Evolutionary conservation across 768 basidiomycete species (phyloP).

Genomic region (Lactarius quietus): DNA sequence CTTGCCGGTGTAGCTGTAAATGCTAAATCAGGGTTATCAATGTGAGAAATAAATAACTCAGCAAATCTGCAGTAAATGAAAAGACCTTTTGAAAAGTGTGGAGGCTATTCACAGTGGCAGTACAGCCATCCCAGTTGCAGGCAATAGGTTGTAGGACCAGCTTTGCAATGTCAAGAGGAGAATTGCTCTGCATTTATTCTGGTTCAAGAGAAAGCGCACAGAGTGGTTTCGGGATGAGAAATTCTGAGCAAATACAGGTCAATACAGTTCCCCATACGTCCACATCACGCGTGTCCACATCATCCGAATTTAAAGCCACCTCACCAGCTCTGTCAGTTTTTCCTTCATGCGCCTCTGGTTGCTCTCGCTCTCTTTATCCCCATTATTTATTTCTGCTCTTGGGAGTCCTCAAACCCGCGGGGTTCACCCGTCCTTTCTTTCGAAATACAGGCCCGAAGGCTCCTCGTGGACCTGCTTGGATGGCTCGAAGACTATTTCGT

Average conservation of each 20-base stretch:
- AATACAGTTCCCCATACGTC: neutral
- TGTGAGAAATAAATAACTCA: neutral
- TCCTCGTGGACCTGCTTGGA: slow-evolving; percentile 75
- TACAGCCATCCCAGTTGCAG: slow-evolving; percentile 16
- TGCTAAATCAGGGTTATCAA: slow-evolving; percentile 1
- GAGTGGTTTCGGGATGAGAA: neutral
- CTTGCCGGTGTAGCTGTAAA: slow-evolving; percentile 8
- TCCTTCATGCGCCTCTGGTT: slow-evolving; percentile 10
- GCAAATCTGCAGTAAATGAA: too few species aligned
- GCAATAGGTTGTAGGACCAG: slow-evolving; percentile 23
- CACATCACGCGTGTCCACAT: slow-evolving; percentile 1
- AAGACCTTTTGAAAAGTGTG: slow-evolving; percentile 15
- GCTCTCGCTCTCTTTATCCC: slow-evolving; percentile 1
- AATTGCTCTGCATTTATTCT: neutral
- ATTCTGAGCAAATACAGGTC: slow-evolving; percentile 3
- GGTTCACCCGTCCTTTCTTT: slow-evolving; percentile 50
- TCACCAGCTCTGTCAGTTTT: slow-evolving; percentile 1
- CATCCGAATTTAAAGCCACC: neutral
- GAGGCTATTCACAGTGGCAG: slow-evolving; percentile 14
- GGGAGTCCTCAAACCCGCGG: slow-evolving; percentile 50
- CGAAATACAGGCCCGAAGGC: slow-evolving; percentile 52
- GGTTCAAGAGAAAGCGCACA: neutral
- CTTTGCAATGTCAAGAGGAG: slow-evolving; percentile 20
- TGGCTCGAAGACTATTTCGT: slow-evolving; percentile 72
- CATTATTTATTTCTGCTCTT: neutral